Conservation (phyloP, 495 filamentous ascomycete species). For the Friedmanniomyces endolithicus region DNA sequence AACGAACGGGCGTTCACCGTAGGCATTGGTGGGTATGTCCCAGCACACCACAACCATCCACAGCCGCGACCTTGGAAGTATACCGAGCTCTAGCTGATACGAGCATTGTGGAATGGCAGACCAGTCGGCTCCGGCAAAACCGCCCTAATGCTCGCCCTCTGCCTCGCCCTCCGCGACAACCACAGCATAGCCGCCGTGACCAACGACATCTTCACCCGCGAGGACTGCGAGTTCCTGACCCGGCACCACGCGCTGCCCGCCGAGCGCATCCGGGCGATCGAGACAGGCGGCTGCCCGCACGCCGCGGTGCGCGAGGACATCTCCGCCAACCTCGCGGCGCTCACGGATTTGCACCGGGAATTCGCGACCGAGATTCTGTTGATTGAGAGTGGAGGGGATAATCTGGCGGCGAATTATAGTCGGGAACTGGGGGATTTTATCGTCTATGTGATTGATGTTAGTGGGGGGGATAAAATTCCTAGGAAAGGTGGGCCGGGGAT, state of each 20-base stretch:
- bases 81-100: not conserved
- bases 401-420: slow-evolving; percentile 90
- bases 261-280: slow-evolving; percentile 79
- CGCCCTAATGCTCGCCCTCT: slow-evolving; percentile 85
- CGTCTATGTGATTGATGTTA: slow-evolving; percentile 95
- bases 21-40: slow-evolving; percentile 83
- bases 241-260: slow-evolving; percentile 71
- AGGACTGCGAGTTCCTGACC: slow-evolving; percentile 95
- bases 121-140: slow-evolving; percentile 97
- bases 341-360: slow-evolving; percentile 68
- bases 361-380: slow-evolving; percentile 67
- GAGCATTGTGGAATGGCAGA: slow-evolving; percentile 34
- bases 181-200: slow-evolving; percentile 91
- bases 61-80: too few species aligned
- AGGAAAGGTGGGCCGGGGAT: slow-evolving; percentile 94
- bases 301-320: slow-evolving; percentile 98
- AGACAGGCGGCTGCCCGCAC: slow-evolving; percentile 95
- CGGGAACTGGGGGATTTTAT: slow-evolving; percentile 93
- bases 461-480: slow-evolving; percentile 93
- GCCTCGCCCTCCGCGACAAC: slow-evolving; percentile 57
- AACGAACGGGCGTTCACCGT: slow-evolving; percentile 84
- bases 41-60: too few species aligned
- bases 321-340: slow-evolving; percentile 75
- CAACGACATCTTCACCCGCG: slow-evolving; percentile 96
- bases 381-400: slow-evolving; percentile 92